Base-by-base conservation (phyloP, 2,329 filamentous ascomycete species). In the Piedraia hortae region DNA sequence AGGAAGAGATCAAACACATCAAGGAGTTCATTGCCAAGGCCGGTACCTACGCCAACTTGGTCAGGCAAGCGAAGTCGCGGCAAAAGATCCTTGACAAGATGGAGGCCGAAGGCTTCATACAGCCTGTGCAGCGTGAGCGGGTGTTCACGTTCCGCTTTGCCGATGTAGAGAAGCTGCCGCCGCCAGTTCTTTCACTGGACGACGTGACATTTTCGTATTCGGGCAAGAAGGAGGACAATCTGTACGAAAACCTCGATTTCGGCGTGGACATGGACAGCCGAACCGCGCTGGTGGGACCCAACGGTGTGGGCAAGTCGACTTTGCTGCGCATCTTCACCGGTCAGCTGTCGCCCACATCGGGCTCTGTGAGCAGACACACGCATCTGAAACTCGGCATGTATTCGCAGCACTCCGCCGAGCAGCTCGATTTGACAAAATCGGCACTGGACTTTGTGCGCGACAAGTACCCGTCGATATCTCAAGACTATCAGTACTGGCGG, bases 1-100 rank as follows among this genome's bases (percentile, higher is more conserved):
- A 97, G 47, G 85, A 97, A 31, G 85, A 97, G 58, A 97, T 97
- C 48, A 62, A 67, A 36, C 88, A 97, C 59, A 97, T 97, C 62
- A 93, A 97, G 62, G 91, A 93, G 56, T 97, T 97, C 61, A 97
- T 97, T 47, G 85, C 88, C 43, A 91, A 82, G 30, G 85, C 85
- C 26, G 85, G 88, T 80, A 97, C 85, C 29, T 97, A 97, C 44
- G 85, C 88, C 63, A 97, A 97, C 59, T 62, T 97, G 58, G 85
- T 97, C 45, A 65, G 75, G 48, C 85, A 97, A 54, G 88, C 88
- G 51, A 97, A 97, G 62, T 93, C 85, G 19, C 69, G 85, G 33
- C 85, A 97, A 54, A 97, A 97, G 75, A 93, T 93, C 50, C 62
- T 93, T 35, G 85, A 97, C 63, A 97, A 97, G 69, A 97, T 97